These are phyloP conservation scores for Sporothrix variecibatus DNA, from an alignment of 2,329 filamentous ascomycete genomes.

Conservation along the genomic window DNA sequence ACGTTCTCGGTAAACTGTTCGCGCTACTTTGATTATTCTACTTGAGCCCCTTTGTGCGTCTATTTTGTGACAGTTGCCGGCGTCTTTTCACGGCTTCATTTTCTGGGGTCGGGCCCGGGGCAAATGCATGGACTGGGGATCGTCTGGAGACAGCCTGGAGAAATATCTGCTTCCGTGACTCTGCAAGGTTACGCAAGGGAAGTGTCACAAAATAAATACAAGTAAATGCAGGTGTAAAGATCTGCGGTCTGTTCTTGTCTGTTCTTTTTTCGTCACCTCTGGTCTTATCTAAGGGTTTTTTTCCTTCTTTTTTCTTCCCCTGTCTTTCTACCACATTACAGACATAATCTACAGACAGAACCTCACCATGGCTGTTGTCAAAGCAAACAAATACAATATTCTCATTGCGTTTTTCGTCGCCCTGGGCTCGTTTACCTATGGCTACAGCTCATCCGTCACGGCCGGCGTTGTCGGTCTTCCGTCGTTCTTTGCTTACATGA, in stretches of 20 bases:
- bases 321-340: background rate
- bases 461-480: background rate
- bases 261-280: too few relatives aligned
- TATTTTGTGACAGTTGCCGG: background rate
- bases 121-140: background rate
- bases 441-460: background rate
- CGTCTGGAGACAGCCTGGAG: background rate
- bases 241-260: background rate
- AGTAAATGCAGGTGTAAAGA: background rate
- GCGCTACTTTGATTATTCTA: background rate
- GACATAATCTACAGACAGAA: too few relatives aligned
- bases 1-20: background rate
- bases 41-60: background rate
- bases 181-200: background rate
- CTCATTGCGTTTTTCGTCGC: background rate
- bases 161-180: too few relatives aligned
- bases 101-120: background rate
- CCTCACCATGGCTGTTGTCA: background rate
- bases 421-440: background rate
- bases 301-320: background rate
- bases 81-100: background rate
- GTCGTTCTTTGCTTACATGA: background rate
- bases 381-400: background rate
- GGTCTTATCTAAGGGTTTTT: too few relatives aligned
- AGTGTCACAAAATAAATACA: background rate